phyloP scores from a whole-genome alignment of 2,329 filamentous ascomycete genomes.

The Colletotrichum horii region DNA sequence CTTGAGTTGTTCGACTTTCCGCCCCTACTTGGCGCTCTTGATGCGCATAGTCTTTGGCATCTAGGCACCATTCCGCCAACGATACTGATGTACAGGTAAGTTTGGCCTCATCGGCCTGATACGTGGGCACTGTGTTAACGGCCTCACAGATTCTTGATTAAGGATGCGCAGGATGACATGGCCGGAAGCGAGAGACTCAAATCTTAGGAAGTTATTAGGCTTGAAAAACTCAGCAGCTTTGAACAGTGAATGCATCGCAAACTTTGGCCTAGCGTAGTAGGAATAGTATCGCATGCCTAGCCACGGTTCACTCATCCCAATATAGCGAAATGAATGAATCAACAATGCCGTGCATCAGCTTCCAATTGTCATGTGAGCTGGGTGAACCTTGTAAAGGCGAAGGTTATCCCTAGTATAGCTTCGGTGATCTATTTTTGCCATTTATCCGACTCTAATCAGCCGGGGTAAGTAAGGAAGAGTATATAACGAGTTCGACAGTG shows the following conservation, averaged over 20 bases:
- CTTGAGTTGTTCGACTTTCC: conserved; percentile 94
- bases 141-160: conserved; percentile 76
- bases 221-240: background rate
- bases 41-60: conserved; percentile 97
- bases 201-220: conserved; percentile 49
- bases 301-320: background rate
- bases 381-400: background rate
- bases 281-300: background rate
- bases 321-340: background rate
- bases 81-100: conserved; percentile 93
- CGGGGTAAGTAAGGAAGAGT: background rate
- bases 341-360: background rate
- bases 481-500: conserved; percentile 17
- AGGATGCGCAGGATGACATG: conserved; percentile 84
- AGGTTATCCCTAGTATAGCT: background rate
- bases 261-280: background rate
- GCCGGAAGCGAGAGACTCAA: conserved; percentile 73
- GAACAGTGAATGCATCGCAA: background rate
- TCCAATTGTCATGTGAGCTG: background rate
- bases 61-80: conserved; percentile 88
- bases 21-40: conserved; percentile 79
- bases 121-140: background rate
- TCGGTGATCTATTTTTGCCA: conserved; percentile 14
- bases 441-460: background rate
- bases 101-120: conserved; percentile 27